Evolutionary conservation across 169 alveolate genomes (phyloP).

Genomic region (Plasmodium cynomolgi): DNA sequence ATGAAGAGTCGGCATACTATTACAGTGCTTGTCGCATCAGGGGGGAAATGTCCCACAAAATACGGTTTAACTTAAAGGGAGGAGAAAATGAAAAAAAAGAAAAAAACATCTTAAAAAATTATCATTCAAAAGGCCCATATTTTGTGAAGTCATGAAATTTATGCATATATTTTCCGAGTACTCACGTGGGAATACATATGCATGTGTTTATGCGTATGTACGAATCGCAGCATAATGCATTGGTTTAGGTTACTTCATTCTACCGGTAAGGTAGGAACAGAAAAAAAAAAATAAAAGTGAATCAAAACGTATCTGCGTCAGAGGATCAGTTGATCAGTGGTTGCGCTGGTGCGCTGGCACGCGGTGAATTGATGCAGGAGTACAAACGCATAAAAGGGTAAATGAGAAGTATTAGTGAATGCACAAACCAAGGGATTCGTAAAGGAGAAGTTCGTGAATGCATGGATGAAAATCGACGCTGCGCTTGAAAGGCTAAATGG

Average conservation of each 20-base stretch:
- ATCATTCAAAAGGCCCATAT: background rate
- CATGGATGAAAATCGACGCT: background rate
- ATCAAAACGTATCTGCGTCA: background rate
- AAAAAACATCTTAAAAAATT: background rate
- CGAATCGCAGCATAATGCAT: background rate
- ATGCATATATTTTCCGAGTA: background rate
- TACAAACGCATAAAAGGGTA: background rate
- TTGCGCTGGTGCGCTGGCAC: background rate
- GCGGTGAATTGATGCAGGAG: background rate
- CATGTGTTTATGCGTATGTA: background rate
- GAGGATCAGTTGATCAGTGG: background rate
- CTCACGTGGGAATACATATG: background rate
- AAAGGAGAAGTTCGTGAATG: background rate
- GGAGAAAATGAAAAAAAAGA: background rate
- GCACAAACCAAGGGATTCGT: background rate
- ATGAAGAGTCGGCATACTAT: background rate
- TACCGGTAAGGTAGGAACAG: background rate
- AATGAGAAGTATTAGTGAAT: background rate
- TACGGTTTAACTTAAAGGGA: background rate
- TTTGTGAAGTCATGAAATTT: background rate
- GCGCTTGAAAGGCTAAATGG: background rate
- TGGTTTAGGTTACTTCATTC: background rate
- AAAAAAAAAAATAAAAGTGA: background rate
- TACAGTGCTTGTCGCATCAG: background rate
- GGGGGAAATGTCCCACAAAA: background rate